phyloP scores from a whole-genome alignment of 495 filamentous ascomycete species.

The Penicillium psychrofluorescens region DNA sequence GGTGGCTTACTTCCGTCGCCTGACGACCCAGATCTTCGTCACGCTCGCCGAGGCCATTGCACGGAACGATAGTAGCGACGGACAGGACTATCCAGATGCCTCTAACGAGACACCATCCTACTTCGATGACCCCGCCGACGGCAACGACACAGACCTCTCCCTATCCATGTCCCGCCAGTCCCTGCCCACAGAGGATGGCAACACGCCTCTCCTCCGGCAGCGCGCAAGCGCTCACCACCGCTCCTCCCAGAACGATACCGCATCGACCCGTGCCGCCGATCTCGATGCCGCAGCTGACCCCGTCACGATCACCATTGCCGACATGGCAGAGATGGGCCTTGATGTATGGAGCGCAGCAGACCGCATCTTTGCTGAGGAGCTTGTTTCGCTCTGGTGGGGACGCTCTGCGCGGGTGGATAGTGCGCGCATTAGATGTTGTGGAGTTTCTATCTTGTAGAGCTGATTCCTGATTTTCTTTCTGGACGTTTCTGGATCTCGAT shows the following conservation, averaged over 20 bases:
- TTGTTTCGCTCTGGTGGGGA: conserved; percentile 64
- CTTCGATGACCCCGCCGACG: conserved; percentile 9
- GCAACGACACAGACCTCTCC: conserved; percentile 11
- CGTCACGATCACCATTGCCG: conserved; percentile 57
- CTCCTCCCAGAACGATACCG: no score
- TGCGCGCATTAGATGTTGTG: conserved; percentile 72
- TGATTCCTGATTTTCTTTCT: not conserved
- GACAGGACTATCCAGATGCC: conserved; percentile 5
- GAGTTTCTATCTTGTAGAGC: conserved; percentile 63
- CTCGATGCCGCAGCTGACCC: conserved; percentile 13
- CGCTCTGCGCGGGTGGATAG: conserved; percentile 61
- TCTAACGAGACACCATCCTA: conserved; percentile 6
- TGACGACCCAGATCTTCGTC: conserved; percentile 65
- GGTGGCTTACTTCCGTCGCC: conserved; percentile 85
- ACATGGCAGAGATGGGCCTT: conserved; percentile 73
- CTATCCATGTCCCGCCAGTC: conserved; percentile 23
- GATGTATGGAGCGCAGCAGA: conserved; percentile 81
- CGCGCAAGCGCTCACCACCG: conserved; percentile 3
- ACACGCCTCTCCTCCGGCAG: conserved; percentile 19
- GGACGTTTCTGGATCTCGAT: not conserved
- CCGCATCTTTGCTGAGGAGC: conserved; percentile 61
- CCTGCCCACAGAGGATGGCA: conserved; percentile 20
- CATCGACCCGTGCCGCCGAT: no score
- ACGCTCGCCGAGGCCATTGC: conserved; percentile 51
- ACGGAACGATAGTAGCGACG: conserved; percentile 48